Base-by-base conservation (phyloP, 768 basidiomycete genomes). In the Ramaria sp. region DNA sequence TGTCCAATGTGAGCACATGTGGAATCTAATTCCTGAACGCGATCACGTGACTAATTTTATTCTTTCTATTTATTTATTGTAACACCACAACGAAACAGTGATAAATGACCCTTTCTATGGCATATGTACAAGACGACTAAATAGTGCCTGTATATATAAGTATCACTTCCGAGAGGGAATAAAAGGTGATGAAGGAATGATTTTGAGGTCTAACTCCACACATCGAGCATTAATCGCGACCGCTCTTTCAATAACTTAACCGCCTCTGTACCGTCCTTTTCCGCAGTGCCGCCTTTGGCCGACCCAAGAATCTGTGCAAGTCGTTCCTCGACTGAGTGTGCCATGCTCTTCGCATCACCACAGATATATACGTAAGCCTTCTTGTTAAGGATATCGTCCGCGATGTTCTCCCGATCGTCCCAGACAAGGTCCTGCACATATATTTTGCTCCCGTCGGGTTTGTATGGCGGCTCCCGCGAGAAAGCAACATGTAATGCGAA, bases 311-410 rank as follows among this genome's bases (percentile, higher is more conserved):
- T 86, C 61, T 74, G 76, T 57, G 84, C 84, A 42, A 99, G 74
- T 46, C 83, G 79, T 62, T 95, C 91, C 71, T 99, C 96, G 20
- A 99, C 96, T 43, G 86, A 81, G 70, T 91, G 93, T 70, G 85
- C 85, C 96, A 99, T 99, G 70, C 78, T 81, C 79, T 91, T 95
- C 54, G 93, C 94, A 64, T 97, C 94, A 65, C 94, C 94, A 64
- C 94, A 97, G 60, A 97, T 90, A 71, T 97, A 97, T 2, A 96
- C 79, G 69, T 94, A 95, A n/a, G 91, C 96, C 73, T 97, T 92
- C 69, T 91, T 88, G 62, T 89, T 88, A 61, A 96, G 76, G 63
- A 99, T 91, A 17, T 88, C 85, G 56, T 94, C 84, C 10, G 88
- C 89, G 53, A 99, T 78, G 57, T 83, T 78, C 69, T 84, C 83